These are phyloP conservation scores for Gnomoniopsis sp. DNA, from an alignment of 2,329 filamentous ascomycete species.

Conservation along the genomic window DNA sequence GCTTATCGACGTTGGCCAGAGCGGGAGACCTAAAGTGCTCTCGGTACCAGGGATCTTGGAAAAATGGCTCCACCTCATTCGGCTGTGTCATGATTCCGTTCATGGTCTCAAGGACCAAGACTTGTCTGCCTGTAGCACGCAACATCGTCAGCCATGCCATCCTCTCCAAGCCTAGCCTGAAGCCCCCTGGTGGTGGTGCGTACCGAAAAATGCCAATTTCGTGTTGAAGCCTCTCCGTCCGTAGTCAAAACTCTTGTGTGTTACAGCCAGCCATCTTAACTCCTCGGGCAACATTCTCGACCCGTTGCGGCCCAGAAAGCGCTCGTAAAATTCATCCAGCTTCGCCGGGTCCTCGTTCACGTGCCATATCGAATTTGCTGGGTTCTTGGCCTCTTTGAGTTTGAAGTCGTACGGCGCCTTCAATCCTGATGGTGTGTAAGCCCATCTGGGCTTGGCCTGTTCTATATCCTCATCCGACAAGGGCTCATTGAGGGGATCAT, in stretches of 20 bases:
- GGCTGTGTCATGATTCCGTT: slow-evolving; percentile 24
- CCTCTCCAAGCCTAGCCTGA: background rate
- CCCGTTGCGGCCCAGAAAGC: slow-evolving; percentile 70
- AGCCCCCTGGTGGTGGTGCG: slow-evolving; percentile 16
- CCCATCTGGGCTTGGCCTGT: slow-evolving; percentile 57
- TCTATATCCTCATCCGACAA: slow-evolving; percentile 12
- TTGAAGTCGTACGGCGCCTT: slow-evolving; percentile 60
- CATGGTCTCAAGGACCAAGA: slow-evolving; percentile 25
- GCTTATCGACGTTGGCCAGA: slow-evolving; percentile 69
- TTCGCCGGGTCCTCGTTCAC: slow-evolving; percentile 73
- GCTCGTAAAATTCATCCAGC: slow-evolving; percentile 75
- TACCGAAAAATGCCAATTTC: slow-evolving; percentile 84
- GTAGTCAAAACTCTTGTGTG: slow-evolving; percentile 98
- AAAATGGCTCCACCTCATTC: background rate
- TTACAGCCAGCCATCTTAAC: slow-evolving; percentile 93
- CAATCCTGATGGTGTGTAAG: slow-evolving; percentile 65
- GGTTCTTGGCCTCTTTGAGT: slow-evolving; percentile 55
- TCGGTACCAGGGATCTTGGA: slow-evolving; percentile 43
- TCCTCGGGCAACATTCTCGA: slow-evolving; percentile 79
- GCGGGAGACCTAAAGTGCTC: slow-evolving; percentile 67
- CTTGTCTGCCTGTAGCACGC: slow-evolving; percentile 22
- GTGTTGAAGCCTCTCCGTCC: slow-evolving; percentile 94
- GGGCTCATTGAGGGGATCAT: slow-evolving; percentile 17
- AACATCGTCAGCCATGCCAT: background rate
- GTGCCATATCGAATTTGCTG: slow-evolving; percentile 51